A percentile compares a stretch with the other conserved stretches of the same genome.
phyloP scores from a whole-genome alignment of 139 green algal genomes.

The Spirogloea muscicola region DNA sequence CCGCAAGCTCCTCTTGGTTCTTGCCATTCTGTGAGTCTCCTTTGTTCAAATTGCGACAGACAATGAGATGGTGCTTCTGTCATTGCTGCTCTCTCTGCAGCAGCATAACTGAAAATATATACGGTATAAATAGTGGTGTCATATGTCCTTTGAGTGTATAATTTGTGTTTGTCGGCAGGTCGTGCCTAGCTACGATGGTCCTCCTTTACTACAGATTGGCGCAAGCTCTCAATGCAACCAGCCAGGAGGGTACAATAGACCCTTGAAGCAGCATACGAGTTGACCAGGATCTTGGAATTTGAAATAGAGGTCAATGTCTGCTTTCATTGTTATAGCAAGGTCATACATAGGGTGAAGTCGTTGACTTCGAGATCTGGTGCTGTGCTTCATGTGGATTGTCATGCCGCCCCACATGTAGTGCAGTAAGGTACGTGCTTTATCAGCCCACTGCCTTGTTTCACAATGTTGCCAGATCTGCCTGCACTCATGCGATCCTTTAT shows the following conservation, averaged over 20 bases:
- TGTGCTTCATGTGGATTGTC: no score
- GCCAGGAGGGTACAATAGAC: no score
- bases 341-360: no score
- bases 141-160: background rate
- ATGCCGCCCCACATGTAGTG: no score
- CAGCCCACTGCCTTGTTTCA: no score
- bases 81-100: background rate
- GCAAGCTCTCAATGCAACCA: background rate
- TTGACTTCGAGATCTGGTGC: no score
- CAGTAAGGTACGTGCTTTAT: no score
- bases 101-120: background rate
- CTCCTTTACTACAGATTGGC: slow-evolving; percentile 13
- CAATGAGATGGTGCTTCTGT: background rate
- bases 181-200: slow-evolving; percentile 8
- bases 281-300: background rate
- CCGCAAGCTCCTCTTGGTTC: slow-evolving; percentile 1
- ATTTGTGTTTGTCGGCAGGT: background rate
- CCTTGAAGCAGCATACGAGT: slow-evolving; percentile 2
- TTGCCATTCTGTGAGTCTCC: slow-evolving; percentile 1
- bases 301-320: no score
- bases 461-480: no score
- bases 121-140: background rate
- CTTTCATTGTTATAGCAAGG: no score
- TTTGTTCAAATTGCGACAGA: background rate
- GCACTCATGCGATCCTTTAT: no score